phyloP scores from a whole-genome alignment of 2,329 filamentous ascomycete genomes.

The Fusarium circinatum region DNA sequence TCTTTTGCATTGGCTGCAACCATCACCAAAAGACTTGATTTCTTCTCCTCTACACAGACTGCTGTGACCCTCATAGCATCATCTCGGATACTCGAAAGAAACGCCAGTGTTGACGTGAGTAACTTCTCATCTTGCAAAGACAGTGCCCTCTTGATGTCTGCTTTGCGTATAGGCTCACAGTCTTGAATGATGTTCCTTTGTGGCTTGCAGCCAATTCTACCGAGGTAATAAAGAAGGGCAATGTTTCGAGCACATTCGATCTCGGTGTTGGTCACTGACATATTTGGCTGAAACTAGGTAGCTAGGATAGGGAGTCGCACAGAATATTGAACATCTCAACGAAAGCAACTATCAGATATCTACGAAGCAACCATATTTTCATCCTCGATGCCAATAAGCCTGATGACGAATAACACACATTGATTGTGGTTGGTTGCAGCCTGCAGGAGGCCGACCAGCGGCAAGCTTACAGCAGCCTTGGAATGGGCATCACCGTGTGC shows the following conservation, averaged over 20 bases:
- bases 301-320: neutral
- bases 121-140: conserved; percentile 28
- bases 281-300: neutral
- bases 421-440: neutral
- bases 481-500: neutral
- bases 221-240: conserved; percentile 29
- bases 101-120: conserved; percentile 29
- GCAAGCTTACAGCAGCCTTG: neutral
- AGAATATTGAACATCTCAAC: neutral
- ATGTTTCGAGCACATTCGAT: conserved; percentile 18
- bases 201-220: neutral
- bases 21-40: conserved; percentile 14
- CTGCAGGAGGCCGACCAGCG: conserved; percentile 35
- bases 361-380: neutral
- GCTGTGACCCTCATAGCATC: conserved; percentile 25
- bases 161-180: neutral
- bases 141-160: neutral
- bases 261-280: neutral
- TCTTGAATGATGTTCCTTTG: neutral
- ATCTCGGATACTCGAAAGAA: conserved; percentile 29
- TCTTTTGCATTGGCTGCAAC: conserved; percentile 33
- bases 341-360: neutral
- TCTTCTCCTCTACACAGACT: conserved; percentile 30
- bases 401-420: neutral
- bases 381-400: neutral